These are phyloP conservation scores for Lactifluus echinatus DNA, from an alignment of 768 basidiomycete species.

Conservation along the genomic window DNA sequence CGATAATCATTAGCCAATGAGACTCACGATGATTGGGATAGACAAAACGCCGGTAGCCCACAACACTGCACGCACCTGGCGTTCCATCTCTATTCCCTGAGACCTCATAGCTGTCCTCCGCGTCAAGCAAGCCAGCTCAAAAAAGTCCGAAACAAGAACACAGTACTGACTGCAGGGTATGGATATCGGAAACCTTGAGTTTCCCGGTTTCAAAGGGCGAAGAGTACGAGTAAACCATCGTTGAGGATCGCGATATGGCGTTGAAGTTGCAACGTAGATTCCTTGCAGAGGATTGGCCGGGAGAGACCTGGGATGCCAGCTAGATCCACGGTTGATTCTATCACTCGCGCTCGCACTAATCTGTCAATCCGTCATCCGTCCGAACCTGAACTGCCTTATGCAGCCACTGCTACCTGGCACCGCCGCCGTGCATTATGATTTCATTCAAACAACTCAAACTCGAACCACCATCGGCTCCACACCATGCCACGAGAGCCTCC, in stretches of 20 bases:
- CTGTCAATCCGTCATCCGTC: too few species aligned
- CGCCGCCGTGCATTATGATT: too few species aligned
- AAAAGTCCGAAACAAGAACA: neutral
- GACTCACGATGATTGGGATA: too few species aligned
- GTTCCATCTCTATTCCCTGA: constrained; percentile 17
- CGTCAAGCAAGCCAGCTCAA: neutral
- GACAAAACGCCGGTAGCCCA: neutral
- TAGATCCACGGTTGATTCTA: neutral
- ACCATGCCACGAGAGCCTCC: too few species aligned
- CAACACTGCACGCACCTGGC: constrained; percentile 13
- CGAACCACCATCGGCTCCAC: too few species aligned
- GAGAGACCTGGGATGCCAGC: neutral
- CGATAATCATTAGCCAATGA: neutral
- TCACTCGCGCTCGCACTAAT: too few species aligned
- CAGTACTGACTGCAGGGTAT: constrained; percentile 16
- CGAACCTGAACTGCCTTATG: neutral
- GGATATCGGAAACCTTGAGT: constrained; percentile 20
- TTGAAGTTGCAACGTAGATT: neutral
- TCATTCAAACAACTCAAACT: too few species aligned
- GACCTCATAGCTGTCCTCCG: constrained; percentile 17
- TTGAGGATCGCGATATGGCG: neutral
- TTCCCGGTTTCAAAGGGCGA: constrained; percentile 13
- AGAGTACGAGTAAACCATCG: constrained; percentile 14
- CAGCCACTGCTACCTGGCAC: too few species aligned
- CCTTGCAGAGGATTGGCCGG: neutral